Conservation (phyloP, 1,284 basidiomycete genomes). For the Ustilago trichophora region DNA sequence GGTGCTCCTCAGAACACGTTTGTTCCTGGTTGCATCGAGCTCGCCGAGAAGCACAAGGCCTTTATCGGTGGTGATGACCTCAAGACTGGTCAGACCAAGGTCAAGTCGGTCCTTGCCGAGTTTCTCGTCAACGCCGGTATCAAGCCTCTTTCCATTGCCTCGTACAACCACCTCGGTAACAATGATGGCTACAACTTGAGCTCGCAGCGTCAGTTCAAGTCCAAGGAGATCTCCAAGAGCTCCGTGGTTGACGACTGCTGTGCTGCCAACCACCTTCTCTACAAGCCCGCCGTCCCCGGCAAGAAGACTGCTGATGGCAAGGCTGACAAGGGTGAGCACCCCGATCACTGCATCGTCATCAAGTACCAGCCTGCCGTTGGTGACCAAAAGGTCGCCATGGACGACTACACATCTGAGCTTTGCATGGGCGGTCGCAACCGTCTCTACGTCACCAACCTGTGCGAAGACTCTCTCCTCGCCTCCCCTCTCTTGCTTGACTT, state of each 20-base stretch:
- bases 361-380: constrained; percentile 80
- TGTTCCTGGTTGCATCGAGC: constrained; percentile 91
- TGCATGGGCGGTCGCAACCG: constrained; percentile 72
- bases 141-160: constrained; percentile 94
- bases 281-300: constrained; percentile 75
- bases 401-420: constrained; percentile 95
- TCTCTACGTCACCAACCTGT: constrained; percentile 50
- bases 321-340: constrained; percentile 83
- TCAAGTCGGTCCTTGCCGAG: constrained; percentile 89
- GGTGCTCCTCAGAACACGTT: constrained; percentile 99
- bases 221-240: constrained; percentile 88
- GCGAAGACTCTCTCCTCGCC: constrained; percentile 89
- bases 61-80: constrained; percentile 99
- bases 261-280: constrained; percentile 83
- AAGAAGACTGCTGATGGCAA: constrained; percentile 68
- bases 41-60: constrained; percentile 86
- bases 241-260: constrained; percentile 84
- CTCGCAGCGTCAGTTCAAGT: constrained; percentile 91
- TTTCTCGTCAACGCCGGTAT: constrained; percentile 99
- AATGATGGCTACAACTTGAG: constrained; percentile 95
- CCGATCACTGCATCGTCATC: constrained; percentile 90
- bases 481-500: constrained; percentile 95
- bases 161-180: constrained; percentile 99
- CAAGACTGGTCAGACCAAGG: constrained; percentile 74
- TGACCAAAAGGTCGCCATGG: constrained; percentile 86